Conservation (phyloP, 176 grass and related monocot species). For the Oryza brachyantha region DNA sequence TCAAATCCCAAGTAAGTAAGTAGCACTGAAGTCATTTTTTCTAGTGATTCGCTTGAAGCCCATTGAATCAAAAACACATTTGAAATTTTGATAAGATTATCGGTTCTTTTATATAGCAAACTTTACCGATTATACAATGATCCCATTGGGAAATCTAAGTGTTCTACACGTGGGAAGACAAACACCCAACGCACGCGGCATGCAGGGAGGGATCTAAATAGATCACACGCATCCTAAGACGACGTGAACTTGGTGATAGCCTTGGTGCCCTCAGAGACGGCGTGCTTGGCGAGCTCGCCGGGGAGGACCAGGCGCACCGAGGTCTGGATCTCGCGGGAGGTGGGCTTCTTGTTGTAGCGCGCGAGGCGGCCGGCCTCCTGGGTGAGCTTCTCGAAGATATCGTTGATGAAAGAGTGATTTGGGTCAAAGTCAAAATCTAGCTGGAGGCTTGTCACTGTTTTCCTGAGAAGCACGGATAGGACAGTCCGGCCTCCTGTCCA, state of each 20-base stretch:
- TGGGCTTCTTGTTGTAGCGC: slow-evolving; percentile 52
- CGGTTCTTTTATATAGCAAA: neutral
- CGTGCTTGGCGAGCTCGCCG: slow-evolving; percentile 40
- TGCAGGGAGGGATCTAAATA: neutral
- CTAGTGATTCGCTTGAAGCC: neutral
- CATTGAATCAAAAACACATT: neutral
- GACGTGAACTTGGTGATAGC: slow-evolving; percentile 35
- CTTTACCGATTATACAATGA: neutral
- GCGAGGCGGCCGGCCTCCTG: slow-evolving; percentile 26
- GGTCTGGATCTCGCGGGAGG: slow-evolving; percentile 44
- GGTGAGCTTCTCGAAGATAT: slow-evolving; percentile 63
- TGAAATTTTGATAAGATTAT: neutral
- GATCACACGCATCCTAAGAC: neutral
- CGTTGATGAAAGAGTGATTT: slow-evolving; percentile 71
- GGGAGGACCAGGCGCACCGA: slow-evolving; percentile 38
- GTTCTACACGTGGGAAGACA: neutral
- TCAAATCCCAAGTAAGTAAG: too few species aligned
- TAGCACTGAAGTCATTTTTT: neutral
- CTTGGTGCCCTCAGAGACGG: slow-evolving; percentile 40
- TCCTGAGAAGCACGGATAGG: too few species aligned
- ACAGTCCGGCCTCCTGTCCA: too few species aligned
- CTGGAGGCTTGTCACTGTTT: too few species aligned
- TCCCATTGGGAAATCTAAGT: neutral
- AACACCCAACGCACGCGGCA: neutral
- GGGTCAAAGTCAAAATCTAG: too few species aligned